These are phyloP conservation scores for Fusarium bulbicola DNA, from an alignment of 2,329 filamentous ascomycete genomes.

Conservation along the genomic window DNA sequence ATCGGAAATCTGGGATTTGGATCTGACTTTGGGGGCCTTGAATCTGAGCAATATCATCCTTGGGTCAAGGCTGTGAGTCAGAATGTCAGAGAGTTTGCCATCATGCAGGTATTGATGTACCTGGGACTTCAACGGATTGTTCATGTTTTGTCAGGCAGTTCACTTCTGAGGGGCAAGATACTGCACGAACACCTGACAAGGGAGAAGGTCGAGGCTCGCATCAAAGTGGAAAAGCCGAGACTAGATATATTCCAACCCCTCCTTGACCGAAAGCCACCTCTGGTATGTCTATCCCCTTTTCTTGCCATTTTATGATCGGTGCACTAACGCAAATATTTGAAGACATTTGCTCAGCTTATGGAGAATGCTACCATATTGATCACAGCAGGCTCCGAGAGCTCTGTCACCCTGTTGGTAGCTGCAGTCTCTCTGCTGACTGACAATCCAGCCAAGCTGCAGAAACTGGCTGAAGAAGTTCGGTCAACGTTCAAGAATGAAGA, in stretches of 20 bases:
- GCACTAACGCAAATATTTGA: neutral
- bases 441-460: neutral
- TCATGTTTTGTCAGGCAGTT: neutral
- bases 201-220: neutral
- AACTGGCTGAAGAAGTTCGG: neutral
- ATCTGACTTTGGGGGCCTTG: neutral
- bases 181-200: neutral
- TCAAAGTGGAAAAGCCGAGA: neutral
- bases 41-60: neutral
- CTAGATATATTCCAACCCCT: neutral
- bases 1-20: neutral
- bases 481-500: neutral
- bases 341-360: neutral
- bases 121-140: neutral
- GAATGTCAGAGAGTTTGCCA: neutral
- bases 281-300: neutral
- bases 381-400: neutral
- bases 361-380: neutral
- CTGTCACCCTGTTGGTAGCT: neutral
- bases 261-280: neutral
- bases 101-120: neutral
- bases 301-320: accelerated
- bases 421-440: neutral
- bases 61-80: neutral
- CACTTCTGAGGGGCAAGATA: neutral